A percentile compares a stretch with the other conserved stretches of the same genome.
These are phyloP conservation scores for Mucor irregularis DNA, from an alignment of 371 early-diverging fungal genomes.

Conservation along the genomic window DNA sequence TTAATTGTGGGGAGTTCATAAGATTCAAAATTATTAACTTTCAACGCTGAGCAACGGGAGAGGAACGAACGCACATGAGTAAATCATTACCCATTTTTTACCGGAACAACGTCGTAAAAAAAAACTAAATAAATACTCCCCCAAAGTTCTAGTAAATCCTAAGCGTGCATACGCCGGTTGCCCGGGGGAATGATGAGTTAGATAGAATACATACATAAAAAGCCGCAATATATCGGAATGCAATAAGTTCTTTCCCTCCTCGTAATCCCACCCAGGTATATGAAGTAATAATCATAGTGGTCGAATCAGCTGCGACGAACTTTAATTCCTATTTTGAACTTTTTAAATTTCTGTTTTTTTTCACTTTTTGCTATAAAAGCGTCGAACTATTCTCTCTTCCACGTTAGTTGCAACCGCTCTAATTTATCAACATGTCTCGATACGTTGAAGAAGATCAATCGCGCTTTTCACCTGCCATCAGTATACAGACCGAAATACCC, in stretches of 20 bases:
- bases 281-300: background rate
- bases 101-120: background rate
- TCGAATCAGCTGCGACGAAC: conserved; percentile 15
- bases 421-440: too few relatives aligned
- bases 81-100: background rate
- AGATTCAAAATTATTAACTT: too few relatives aligned
- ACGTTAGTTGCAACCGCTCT: too few relatives aligned
- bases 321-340: conserved; percentile 1
- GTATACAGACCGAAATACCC: conserved; percentile 1
- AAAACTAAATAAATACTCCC: background rate
- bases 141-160: background rate
- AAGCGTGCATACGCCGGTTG: background rate
- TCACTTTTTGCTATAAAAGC: background rate
- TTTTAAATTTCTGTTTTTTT: background rate
- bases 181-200: background rate
- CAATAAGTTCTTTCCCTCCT: background rate
- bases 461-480: background rate
- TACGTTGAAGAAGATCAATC: too few relatives aligned
- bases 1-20: too few relatives aligned
- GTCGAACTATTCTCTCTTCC: too few relatives aligned
- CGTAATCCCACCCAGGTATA: background rate
- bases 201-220: background rate
- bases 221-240: background rate
- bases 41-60: background rate
- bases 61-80: background rate